Evolutionary conservation across 148 eudicot genomes (phyloP).

Genomic region (Spergularia bocconei): DNA sequence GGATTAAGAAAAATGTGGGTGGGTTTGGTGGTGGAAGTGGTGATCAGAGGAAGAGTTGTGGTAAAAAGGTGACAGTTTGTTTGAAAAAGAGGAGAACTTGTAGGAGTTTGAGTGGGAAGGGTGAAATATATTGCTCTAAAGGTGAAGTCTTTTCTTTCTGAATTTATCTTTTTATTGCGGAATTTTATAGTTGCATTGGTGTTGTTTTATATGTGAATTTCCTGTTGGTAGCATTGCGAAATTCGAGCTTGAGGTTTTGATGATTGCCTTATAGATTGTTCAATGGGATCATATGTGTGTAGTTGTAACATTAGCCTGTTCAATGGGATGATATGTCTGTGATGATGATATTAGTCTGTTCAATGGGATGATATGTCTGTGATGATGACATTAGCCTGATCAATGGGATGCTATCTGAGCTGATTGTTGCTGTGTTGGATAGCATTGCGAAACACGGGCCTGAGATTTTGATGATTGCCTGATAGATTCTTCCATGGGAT

Average conservation of each 20-base stretch:
- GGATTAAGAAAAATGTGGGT: conserved; percentile 22
- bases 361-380: too few relatives aligned
- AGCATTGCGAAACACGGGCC: too few relatives aligned
- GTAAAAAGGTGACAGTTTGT: conserved; percentile 45
- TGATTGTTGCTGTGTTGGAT: too few relatives aligned
- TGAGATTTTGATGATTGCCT: too few relatives aligned
- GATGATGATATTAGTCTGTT: too few relatives aligned
- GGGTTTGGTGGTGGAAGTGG: conserved; percentile 12
- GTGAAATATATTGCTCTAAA: conserved; percentile 53
- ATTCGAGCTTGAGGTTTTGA: background rate
- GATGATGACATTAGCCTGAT: too few relatives aligned
- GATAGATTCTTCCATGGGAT: too few relatives aligned
- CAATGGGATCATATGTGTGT: background rate
- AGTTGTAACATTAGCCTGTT: background rate
- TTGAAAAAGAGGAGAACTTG: conserved; percentile 61
- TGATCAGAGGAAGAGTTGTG: conserved; percentile 32
- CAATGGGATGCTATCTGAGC: too few relatives aligned
- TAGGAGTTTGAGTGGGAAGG: conserved; percentile 36
- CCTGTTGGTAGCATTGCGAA: background rate
- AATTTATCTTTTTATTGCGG: background rate
- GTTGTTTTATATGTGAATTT: background rate
- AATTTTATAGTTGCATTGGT: background rate
- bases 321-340: background rate
- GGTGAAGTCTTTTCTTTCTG: conserved; percentile 29
- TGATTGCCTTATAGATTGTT: background rate